phyloP scores from a whole-genome alignment of 352 stramenopile genomes.

The Globisporangium paroecandrum region DNA sequence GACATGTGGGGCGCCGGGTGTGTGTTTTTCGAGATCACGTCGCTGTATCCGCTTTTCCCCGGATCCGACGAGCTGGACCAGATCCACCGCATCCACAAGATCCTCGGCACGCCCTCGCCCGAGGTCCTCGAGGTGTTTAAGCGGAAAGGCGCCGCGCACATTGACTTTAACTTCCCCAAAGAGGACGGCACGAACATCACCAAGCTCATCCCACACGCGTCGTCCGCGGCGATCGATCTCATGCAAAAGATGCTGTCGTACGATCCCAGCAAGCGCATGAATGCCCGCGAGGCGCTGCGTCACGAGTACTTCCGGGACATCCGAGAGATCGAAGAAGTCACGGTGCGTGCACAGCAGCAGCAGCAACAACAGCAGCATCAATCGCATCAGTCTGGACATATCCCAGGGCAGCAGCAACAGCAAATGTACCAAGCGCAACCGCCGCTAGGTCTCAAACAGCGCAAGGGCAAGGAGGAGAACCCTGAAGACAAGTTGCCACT shows the following conservation, averaged over 20 bases:
- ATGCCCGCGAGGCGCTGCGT: constrained; percentile 83
- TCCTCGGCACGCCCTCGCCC: constrained; percentile 87
- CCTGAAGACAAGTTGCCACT: constrained; percentile 46
- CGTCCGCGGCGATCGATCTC: constrained; percentile 84
- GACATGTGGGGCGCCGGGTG: constrained; percentile 95
- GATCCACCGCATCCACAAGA: constrained; percentile 94
- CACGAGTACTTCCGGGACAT: constrained; percentile 90
- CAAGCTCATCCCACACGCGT: constrained; percentile 89
- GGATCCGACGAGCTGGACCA: constrained; percentile 94
- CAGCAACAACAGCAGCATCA: constrained; percentile 18
- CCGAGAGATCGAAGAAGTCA: constrained; percentile 71
- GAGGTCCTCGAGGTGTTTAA: constrained; percentile 91
- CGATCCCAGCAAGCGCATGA: constrained; percentile 87
- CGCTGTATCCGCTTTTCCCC: constrained; percentile 93
- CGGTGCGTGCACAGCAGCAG: constrained; percentile 31
- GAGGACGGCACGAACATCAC: constrained; percentile 80
- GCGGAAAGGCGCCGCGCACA: constrained; percentile 86
- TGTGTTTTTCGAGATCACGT: constrained; percentile 96
- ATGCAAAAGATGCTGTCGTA: constrained; percentile 88
- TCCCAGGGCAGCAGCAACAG: not conserved
- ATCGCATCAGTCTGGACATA: not conserved
- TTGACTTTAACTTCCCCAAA: constrained; percentile 91
- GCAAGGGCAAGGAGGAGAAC: constrained; percentile 50
- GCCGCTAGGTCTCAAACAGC: constrained; percentile 34
- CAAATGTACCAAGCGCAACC: constrained; percentile 29